Conservation (phyloP, 208 protist species). For the Trichomonas tenax region DNA sequence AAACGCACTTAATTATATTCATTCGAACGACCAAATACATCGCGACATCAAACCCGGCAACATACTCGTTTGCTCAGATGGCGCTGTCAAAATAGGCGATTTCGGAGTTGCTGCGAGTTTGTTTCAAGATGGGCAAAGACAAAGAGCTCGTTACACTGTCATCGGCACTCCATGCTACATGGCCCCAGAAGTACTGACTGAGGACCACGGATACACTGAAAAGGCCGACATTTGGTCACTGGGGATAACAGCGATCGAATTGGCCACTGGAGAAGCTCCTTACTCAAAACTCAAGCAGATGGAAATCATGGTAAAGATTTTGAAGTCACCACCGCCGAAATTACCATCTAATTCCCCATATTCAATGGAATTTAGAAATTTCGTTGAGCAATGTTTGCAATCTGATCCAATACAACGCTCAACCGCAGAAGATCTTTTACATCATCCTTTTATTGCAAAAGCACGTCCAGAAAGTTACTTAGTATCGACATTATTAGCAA, state of each 20-base stretch:
- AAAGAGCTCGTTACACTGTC: conserved; percentile 34
- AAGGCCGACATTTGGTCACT: conserved; percentile 53
- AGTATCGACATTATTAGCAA: neutral
- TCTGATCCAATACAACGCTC: conserved; percentile 36
- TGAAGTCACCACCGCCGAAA: neutral
- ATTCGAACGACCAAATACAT: conserved; percentile 31
- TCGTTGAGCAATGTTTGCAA: conserved; percentile 38
- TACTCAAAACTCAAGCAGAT: conserved; percentile 39
- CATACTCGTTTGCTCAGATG: conserved; percentile 28
- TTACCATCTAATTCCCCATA: neutral
- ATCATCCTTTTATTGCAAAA: conserved; percentile 31
- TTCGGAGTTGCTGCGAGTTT: conserved; percentile 39
- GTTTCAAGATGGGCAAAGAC: conserved; percentile 21
- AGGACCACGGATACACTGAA: conserved; percentile 36
- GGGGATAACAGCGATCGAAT: conserved; percentile 49
- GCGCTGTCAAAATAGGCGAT: conserved; percentile 42
- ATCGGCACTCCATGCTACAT: conserved; percentile 50
- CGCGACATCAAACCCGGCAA: conserved; percentile 40
- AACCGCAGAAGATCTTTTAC: conserved; percentile 28
- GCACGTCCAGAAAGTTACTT: neutral
- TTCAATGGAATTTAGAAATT: conserved; percentile 30
- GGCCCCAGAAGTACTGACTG: conserved; percentile 43
- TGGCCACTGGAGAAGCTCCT: conserved; percentile 39
- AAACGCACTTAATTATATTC: conserved; percentile 33
- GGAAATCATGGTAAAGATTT: neutral